Conservation (phyloP, 2,329 filamentous ascomycete genomes). For the Xylariales sp. region DNA sequence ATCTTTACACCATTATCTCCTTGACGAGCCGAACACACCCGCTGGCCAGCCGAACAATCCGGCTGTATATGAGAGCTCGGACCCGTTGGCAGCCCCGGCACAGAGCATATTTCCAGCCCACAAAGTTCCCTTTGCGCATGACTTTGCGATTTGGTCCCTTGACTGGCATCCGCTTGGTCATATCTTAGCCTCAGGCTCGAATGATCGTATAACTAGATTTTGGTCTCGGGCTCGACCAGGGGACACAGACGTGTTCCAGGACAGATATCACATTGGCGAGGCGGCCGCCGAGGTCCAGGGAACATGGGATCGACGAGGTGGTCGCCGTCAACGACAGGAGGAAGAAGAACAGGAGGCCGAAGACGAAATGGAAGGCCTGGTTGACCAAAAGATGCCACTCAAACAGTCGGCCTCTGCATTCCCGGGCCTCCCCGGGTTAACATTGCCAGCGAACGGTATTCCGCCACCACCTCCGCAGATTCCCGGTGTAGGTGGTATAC, state of each 20-base stretch:
- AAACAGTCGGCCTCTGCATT: constrained; percentile 64
- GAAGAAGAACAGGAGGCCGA: constrained; percentile 94
- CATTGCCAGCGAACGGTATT: constrained; percentile 53
- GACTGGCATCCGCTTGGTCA: constrained; percentile 98
- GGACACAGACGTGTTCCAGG: constrained; percentile 84
- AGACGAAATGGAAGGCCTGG: constrained; percentile 90
- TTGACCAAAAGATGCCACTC: constrained; percentile 86
- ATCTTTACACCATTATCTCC: constrained; percentile 90
- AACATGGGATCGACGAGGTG: constrained; percentile 87
- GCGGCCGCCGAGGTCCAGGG: constrained; percentile 92
- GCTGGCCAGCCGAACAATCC: constrained; percentile 75
- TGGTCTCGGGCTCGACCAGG: constrained; percentile 93
- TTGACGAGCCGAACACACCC: constrained; percentile 92
- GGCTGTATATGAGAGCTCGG: constrained; percentile 86
- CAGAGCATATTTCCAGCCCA: constrained; percentile 96
- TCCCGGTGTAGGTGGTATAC: constrained; percentile 49
- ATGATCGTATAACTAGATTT: constrained; percentile 96
- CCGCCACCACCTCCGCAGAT: constrained; percentile 52
- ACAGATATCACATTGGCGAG: constrained; percentile 95
- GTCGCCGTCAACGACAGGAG: constrained; percentile 82
- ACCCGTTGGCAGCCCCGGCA: constrained; percentile 81
- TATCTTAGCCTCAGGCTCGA: constrained; percentile 93
- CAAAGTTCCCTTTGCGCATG: constrained; percentile 86
- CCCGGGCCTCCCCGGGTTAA: constrained; percentile 67
- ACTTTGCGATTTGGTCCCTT: constrained; percentile 96